phyloP scores from a whole-genome alignment of 768 basidiomycete species.

The Tephrocybe sp. region DNA sequence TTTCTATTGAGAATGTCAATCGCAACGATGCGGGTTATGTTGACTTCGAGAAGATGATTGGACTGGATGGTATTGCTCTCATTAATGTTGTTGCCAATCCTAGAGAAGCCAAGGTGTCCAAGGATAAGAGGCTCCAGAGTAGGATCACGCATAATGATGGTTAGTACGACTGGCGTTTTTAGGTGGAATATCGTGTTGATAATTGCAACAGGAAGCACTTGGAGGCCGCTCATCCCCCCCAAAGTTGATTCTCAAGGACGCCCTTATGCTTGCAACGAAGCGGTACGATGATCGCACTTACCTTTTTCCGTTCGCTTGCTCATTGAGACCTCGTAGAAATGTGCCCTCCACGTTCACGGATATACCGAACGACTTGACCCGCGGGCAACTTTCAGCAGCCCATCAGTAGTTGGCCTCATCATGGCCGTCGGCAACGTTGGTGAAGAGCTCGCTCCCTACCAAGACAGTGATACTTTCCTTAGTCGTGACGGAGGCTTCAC shows the following conservation, averaged over 20 bases:
- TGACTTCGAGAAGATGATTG: constrained; percentile 97
- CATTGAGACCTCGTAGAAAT: constrained; percentile 52
- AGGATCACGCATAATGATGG: constrained; percentile 98
- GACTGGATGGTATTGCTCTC: constrained; percentile 92
- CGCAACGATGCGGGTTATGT: constrained; percentile 85
- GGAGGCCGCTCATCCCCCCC: constrained; percentile 83
- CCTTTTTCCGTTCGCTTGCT: neutral
- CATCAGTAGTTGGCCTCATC: constrained; percentile 87
- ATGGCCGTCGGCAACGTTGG: constrained; percentile 98
- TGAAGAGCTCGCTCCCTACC: constrained; percentile 73
- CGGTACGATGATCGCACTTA: constrained; percentile 40
- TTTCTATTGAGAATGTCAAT: constrained; percentile 86
- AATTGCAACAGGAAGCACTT: constrained; percentile 63
- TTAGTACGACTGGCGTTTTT: constrained; percentile 25
- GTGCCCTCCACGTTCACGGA: constrained; percentile 88
- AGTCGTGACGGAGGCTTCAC: constrained; percentile 96
- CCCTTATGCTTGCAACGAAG: constrained; percentile 64
- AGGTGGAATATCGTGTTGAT: too few relatives aligned
- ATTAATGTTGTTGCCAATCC: constrained; percentile 89
- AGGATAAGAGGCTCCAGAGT: constrained; percentile 74
- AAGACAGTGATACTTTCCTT: constrained; percentile 91
- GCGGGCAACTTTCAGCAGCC: constrained; percentile 90
- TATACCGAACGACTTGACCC: constrained; percentile 92
- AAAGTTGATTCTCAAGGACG: constrained; percentile 69
- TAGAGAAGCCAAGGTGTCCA: constrained; percentile 65